phyloP scores from a whole-genome alignment of 352 stramenopile genomes.

The Vaucheria bursata region DNA sequence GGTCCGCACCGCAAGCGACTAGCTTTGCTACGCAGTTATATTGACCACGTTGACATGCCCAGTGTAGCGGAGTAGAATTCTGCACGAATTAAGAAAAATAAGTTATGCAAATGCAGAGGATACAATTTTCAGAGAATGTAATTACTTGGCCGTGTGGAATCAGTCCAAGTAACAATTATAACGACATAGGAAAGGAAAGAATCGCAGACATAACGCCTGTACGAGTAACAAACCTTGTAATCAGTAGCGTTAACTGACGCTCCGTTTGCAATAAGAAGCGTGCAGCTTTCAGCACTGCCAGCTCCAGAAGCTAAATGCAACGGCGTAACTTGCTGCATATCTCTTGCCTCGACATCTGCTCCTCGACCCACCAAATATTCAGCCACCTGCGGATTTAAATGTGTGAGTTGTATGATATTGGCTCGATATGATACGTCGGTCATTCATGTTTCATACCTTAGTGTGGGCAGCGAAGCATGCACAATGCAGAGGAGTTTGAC shows the following conservation, averaged over 20 bases:
- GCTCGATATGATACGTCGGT: no score
- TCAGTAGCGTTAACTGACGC: neutral
- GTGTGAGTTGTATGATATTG: no score
- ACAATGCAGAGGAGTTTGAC: neutral
- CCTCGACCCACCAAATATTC: neutral
- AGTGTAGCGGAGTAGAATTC: conserved; percentile 9
- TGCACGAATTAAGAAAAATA: no score
- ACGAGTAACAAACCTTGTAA: conserved; percentile 11
- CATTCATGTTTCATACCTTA: no score
- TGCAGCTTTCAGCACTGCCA: conserved; percentile 2
- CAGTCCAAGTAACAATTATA: no score
- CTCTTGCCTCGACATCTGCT: conserved; percentile 6
- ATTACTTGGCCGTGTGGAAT: no score
- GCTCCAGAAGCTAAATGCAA: neutral
- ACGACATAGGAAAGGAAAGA: no score
- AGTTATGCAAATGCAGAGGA: no score
- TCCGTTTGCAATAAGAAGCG: neutral
- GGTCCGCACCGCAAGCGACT: neutral
- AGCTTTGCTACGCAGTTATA: neutral
- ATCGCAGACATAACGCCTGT: no score
- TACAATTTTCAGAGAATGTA: no score
- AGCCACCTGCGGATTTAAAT: neutral
- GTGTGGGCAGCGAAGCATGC: neutral
- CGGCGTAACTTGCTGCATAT: neutral
- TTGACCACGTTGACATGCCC: conserved; percentile 2